Base-by-base conservation (phyloP, 2,329 filamentous ascomycete genomes). In the Hymenoscyphus fraxineus region DNA sequence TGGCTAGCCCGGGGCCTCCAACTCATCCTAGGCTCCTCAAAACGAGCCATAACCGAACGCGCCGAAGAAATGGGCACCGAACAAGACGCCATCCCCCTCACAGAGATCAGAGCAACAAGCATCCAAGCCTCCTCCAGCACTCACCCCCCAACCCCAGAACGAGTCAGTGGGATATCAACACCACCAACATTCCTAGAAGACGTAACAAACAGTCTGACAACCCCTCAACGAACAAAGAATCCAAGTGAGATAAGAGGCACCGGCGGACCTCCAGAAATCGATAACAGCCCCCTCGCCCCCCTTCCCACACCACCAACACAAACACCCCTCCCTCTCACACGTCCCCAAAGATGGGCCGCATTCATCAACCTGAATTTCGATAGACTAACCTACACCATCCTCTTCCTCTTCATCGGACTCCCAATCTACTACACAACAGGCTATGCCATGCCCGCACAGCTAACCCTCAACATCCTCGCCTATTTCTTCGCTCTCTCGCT, bases 1-100 rank as follows among this genome's bases (percentile, higher is more conserved):
- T 86, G 83, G 72, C 77, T 85, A 72, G 83, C 82, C 0, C 80
- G 84, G 15, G 78, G 77, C 6, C 75, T 87, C 2, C 83, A 87
- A 67, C 72, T 85, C 22, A 40, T 83, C 13, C 72, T 81, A 0
- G 81, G 83, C 32, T 79, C 80, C 0, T 81, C 82, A 0, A 86
- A 86, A 69, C 79, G 82, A 60, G 80, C 82, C 2, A 76, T 80
- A 60, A 79, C 78, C 1, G 80, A 84, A 65, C 77, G 83, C 13
- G 81, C 80, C 2, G 83, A 85, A 64, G 83, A 85, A 62, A 77
- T 83, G 63, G 77, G 77, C 10, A 68, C 74, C 59, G 75, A 78
- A 38, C 74, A 75, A 15, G 82, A 83, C 57, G 77, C 77, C 35
- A 84, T 85, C 32, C 82, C 82, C 12, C 76, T 85, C 58, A 64